Conservation (phyloP, 768 basidiomycete genomes). For the Pleurotus ostreatus region DNA sequence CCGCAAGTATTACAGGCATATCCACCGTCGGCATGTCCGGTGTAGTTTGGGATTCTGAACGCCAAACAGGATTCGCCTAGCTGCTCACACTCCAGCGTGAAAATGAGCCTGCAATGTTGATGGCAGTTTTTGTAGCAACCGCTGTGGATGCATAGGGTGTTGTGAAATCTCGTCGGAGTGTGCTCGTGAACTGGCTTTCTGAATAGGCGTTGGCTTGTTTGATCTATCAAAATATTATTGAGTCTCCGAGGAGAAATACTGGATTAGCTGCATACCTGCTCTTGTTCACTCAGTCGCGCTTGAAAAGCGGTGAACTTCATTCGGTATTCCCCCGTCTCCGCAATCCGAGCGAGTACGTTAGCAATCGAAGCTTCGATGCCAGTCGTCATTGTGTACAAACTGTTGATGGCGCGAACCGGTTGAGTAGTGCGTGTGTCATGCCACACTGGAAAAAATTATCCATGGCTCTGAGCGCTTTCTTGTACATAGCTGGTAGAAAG, state of each 20-base stretch:
- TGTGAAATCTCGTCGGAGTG: not conserved
- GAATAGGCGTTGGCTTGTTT: conserved; percentile 8
- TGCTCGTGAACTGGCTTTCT: not conserved
- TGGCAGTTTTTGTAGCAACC: conserved; percentile 16
- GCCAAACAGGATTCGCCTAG: not conserved
- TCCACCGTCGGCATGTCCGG: not conserved
- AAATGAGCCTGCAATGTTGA: conserved; percentile 5
- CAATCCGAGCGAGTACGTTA: conserved; percentile 9
- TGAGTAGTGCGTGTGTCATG: conserved; percentile 12
- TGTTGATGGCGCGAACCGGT: conserved; percentile 13
- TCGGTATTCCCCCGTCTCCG: conserved; percentile 8
- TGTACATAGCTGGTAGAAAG: too few species aligned
- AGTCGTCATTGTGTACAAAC: conserved; percentile 8
- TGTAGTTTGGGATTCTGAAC: not conserved
- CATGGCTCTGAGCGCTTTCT: too few species aligned
- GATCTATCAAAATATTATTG: not conserved
- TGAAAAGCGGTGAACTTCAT: conserved; percentile 2
- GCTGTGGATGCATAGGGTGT: conserved; percentile 9
- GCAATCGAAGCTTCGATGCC: conserved; percentile 11
- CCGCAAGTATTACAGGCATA: conserved; percentile 11
- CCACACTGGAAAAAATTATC: conserved; percentile 12
- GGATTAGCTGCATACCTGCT: not conserved
- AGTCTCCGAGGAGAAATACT: too few species aligned
- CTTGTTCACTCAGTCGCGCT: not conserved
- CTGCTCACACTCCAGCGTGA: conserved; percentile 11